Evolutionary conservation across 768 basidiomycete genomes (phyloP), one percentile per base, ranked within the genome.

Genomic region (Phlebiopsis flavidoalba): DNA sequence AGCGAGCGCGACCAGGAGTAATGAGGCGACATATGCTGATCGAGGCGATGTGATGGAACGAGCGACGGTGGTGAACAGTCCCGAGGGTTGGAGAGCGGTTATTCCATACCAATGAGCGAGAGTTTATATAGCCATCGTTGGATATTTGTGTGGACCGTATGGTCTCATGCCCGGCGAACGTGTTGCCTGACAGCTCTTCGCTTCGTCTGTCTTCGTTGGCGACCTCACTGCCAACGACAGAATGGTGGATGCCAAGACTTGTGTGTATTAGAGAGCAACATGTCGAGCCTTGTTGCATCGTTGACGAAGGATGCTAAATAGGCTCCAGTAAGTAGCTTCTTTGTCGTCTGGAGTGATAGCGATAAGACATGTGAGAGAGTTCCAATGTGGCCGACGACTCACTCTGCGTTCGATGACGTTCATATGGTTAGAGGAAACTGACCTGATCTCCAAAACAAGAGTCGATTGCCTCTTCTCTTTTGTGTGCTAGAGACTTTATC

Each of bases 1-100:
- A 26, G 53, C 50, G 47, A 61, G 49, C 50, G 53, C 33, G 12
- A 60, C 43, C 8, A 58, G 37, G 26, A 59, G 33, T 24, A 54
- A 33, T 10, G 37, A 57, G 36, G 55, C 12, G 55, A 37, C 3
- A n/a, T 35, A 53, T 53, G 53, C 40, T 43, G 40, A n/a, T n/a
- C n/a, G n/a, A n/a, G n/a, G n/a, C n/a, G n/a, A n/a, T n/a, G n/a
- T n/a, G n/a, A n/a, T n/a, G n/a, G n/a, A n/a, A n/a, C 26, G 6
- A 31, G 26, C 6, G 26, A 31, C 26, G 26, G 26, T 31, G 3
- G 26, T 31, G 26, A 31, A 31, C 26, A 31, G 26, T 31, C 26
- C 26, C 26, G 26, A 31, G 26, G 26, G 26, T 31, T 31, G 26
- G 26, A 31, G 26, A 2, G n/a, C 26, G 26, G 26, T 31, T 31